Conservation (phyloP, 352 stramenopile species). For the Phytophthora constricta region DNA sequence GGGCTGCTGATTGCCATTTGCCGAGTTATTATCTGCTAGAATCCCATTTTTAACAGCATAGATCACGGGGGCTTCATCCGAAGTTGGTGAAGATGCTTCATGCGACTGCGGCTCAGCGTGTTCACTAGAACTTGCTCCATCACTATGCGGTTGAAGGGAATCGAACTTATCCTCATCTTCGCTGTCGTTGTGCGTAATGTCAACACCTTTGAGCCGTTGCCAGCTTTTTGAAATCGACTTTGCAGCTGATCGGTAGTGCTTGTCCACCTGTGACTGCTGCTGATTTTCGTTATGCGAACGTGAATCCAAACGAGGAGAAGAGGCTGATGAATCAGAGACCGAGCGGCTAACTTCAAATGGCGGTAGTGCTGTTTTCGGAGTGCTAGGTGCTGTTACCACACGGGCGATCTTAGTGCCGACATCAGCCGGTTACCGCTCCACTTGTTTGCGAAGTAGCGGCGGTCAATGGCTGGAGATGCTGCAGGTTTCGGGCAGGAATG, state of each 20-base stretch:
- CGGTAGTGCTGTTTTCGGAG: constrained; percentile 10
- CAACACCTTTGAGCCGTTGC: too few relatives aligned
- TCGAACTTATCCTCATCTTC: constrained; percentile 34
- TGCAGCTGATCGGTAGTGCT: not conserved
- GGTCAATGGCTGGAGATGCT: constrained; percentile 26
- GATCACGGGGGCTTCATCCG: not conserved
- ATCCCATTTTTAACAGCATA: constrained; percentile 29
- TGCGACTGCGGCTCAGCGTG: not conserved
- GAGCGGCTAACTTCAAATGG: constrained; percentile 19
- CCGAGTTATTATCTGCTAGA: constrained; percentile 14
- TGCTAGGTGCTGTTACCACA: constrained; percentile 22
- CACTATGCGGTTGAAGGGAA: not conserved
- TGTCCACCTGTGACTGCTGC: not conserved
- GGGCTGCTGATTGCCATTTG: constrained; percentile 41
- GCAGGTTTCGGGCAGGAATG: constrained; percentile 29
- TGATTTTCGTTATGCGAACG: not conserved
- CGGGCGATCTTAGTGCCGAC: constrained; percentile 10
- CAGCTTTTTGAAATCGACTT: not conserved
- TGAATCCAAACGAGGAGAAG: constrained; percentile 11
- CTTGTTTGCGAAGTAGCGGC: constrained; percentile 37
- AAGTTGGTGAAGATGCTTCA: not conserved
- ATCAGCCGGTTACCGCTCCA: constrained; percentile 12
- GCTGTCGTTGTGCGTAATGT: constrained; percentile 12
- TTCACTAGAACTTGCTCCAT: not conserved
- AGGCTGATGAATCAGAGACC: constrained; percentile 25